Base-by-base conservation (phyloP, 768 basidiomycete genomes). In the Leccinum olivaceopallidum region DNA sequence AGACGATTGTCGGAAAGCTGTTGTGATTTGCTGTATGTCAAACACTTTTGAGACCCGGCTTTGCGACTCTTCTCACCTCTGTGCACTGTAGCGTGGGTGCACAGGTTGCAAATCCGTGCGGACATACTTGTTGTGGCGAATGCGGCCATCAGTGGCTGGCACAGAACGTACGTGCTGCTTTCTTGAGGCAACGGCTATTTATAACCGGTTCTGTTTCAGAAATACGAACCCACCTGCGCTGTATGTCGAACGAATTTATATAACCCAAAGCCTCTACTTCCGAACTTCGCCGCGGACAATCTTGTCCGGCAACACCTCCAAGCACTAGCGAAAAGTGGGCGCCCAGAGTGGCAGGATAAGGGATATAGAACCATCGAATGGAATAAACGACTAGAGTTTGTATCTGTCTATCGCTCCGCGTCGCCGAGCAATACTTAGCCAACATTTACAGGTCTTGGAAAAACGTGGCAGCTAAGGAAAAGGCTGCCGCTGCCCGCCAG, bases 101-200 rank as follows among this genome's bases (percentile, higher is more conserved):
- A 4, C 85, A 90, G 68, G 62, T 85, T 28, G 79, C 82, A 24
- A 88, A 85, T 67, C 87, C 89, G 3, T 92, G 90, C 65, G 90
- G 90, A 13, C 90, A 92, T 67, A 85, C 83, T 26, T 82, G 81
- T 61, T 92, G 90, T 60, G 90, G 86, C 8, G 79, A 83, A 47
- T 92, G 90, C 67, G 83, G 82, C 12, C 79, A 81, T 73, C 71
- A 77, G 59, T 91, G 89, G 89, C 75, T 84, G 56, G 65, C 67
- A 44, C 77, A 80, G 66, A 83, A 81, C 58, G 88, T 87, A 60
- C 49, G 81, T 39, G 13, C 47, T 22, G 4, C 16, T 22, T 50
- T 22, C 68, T 10, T 49, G 48, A 8, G 30, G 26, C 36, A 28
- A 34, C 53, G 54, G 30, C 22, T 37, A 47, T 60, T 53, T 28